These are phyloP conservation scores for Brachypodium distachyon DNA, from an alignment of 202 grass and related monocot genomes.

Conservation along the genomic window DNA sequence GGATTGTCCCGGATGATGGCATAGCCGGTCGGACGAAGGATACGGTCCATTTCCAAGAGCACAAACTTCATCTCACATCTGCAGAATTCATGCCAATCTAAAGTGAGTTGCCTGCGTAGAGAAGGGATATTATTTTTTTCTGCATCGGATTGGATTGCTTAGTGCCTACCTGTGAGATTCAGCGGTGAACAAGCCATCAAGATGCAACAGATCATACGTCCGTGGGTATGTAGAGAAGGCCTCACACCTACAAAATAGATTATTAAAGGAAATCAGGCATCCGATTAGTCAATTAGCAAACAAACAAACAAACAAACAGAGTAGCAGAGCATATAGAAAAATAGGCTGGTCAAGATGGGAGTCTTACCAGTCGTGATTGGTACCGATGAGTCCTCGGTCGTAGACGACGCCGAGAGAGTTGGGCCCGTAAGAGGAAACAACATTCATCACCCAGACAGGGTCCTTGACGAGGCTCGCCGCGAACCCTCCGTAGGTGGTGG, in stretches of 20 bases:
- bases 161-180: constrained; percentile 68
- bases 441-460: constrained; percentile 96
- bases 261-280: background rate
- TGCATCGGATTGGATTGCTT: background rate
- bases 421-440: constrained; percentile 80
- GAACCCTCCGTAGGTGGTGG: constrained; percentile 73
- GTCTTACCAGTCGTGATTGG: constrained; percentile 82
- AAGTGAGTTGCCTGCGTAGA: too few species aligned
- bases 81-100: background rate
- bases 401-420: constrained; percentile 82
- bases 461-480: constrained; percentile 60
- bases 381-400: constrained; percentile 86
- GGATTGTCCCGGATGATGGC: constrained; percentile 58
- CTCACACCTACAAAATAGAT: constrained; percentile 44
- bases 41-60: constrained; percentile 70
- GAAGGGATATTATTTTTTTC: too few species aligned
- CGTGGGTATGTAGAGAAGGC: constrained; percentile 83
- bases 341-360: background rate
- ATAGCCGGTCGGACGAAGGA: constrained; percentile 20
- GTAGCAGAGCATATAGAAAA: background rate
- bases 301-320: background rate
- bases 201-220: constrained; percentile 84
- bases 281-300: background rate
- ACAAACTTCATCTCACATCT: constrained; percentile 75
- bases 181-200: constrained; percentile 60